These are phyloP conservation scores for Fusarium tjaetaba DNA, from an alignment of 2,329 filamentous ascomycete species.

Conservation along the genomic window DNA sequence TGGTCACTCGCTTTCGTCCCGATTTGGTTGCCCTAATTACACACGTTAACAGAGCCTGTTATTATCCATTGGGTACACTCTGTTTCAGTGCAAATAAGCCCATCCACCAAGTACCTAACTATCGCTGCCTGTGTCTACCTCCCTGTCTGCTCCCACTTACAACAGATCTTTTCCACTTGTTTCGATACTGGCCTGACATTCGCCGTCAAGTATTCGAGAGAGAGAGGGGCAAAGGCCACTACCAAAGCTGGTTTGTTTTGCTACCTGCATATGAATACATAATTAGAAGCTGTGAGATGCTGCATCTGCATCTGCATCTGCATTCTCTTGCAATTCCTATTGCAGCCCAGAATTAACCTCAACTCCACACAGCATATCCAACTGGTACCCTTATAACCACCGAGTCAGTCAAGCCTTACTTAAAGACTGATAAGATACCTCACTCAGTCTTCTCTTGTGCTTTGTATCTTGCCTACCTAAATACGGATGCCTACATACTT, in stretches of 20 bases:
- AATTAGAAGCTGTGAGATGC: not conserved
- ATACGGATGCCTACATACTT: not conserved
- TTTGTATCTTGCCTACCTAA: not conserved
- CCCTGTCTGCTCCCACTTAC: constrained; percentile 5
- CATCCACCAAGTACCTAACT: not conserved
- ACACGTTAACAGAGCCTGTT: not conserved
- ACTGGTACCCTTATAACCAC: not conserved
- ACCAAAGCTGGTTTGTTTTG: not conserved
- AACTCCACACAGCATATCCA: constrained; percentile 3
- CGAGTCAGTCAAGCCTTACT: not conserved
- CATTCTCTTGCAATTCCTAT: not conserved
- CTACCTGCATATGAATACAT: not conserved
- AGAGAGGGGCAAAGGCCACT: constrained; percentile 1
- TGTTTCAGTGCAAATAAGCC: constrained; percentile 18
- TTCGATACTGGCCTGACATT: constrained; percentile 16
- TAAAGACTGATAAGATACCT: not conserved
- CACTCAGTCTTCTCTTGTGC: not conserved
- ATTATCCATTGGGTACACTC: constrained; percentile 8
- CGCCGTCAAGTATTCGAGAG: not conserved
- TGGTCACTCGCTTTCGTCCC: constrained; percentile 20
- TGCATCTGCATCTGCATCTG: not conserved
- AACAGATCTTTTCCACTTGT: constrained; percentile 4
- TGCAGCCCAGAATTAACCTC: not conserved
- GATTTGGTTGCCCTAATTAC: not conserved
- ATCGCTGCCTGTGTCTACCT: not conserved